Evolutionary conservation across 495 filamentous ascomycete species (phyloP).

Genomic region (Alectoria sarmentosa): DNA sequence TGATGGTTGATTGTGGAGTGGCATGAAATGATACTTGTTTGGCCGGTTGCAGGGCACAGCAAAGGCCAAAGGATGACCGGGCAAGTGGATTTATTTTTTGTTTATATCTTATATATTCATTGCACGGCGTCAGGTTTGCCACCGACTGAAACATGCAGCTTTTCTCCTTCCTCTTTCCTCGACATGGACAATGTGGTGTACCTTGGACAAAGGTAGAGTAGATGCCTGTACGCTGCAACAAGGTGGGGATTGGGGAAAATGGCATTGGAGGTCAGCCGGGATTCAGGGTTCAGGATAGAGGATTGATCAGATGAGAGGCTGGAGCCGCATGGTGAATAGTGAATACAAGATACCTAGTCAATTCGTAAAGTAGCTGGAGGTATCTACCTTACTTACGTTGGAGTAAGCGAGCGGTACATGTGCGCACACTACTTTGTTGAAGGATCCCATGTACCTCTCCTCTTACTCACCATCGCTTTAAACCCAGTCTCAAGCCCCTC

Average conservation of each 20-base stretch:
- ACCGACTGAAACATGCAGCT: not conserved
- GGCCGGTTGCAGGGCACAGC: not conserved
- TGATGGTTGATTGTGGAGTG: too few species aligned
- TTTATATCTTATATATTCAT: too few species aligned
- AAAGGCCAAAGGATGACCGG: not conserved
- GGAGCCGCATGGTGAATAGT: not conserved
- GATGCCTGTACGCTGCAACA: too few species aligned
- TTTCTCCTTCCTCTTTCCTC: too few species aligned
- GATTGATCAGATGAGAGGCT: not conserved
- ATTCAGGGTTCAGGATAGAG: not conserved
- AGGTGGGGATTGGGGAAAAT: not conserved
- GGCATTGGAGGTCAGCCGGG: too few species aligned
- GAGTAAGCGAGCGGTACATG: constrained; percentile 1
- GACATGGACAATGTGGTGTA: not conserved
- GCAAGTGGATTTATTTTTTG: too few species aligned
- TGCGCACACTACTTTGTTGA: not conserved
- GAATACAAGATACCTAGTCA: too few species aligned
- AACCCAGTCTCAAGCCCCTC: too few species aligned
- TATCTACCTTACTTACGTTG: too few species aligned
- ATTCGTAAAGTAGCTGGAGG: too few species aligned
- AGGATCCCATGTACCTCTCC: not conserved
- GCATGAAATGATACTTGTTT: not conserved
- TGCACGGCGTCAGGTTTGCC: not conserved
- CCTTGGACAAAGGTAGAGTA: too few species aligned
- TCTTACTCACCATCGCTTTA: not conserved